These are phyloP conservation scores for Sicyos baderoa DNA, from an alignment of 306 rosid species.

Conservation along the genomic window DNA sequence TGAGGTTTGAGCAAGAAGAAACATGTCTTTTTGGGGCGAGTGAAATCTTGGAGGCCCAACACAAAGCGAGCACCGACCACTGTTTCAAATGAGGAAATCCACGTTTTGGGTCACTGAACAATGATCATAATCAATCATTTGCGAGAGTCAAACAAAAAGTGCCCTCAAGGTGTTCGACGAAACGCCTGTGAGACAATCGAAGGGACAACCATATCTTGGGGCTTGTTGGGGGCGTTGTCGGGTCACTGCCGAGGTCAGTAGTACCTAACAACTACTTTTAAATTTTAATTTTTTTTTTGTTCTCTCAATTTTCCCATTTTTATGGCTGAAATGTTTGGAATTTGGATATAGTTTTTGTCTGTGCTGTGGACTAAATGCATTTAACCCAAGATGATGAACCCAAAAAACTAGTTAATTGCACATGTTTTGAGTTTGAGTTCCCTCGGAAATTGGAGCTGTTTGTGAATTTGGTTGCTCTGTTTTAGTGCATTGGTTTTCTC, in stretches of 20 bases:
- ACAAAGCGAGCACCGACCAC: not conserved
- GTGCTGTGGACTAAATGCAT: not conserved
- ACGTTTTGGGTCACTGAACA: conserved; percentile 16
- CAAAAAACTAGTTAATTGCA: conserved; percentile 12
- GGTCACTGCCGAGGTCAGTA: conserved; percentile 9
- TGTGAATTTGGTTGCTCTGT: conserved; percentile 6
- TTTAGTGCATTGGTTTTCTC: conserved; percentile 9
- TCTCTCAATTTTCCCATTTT: too few species aligned
- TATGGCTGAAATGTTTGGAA: too few species aligned
- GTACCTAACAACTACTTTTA: conserved; percentile 17
- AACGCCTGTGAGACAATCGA: conserved; percentile 1
- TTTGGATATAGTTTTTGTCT: conserved; percentile 2
- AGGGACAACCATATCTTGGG: conserved; percentile 16
- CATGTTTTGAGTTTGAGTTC: conserved; percentile 4
- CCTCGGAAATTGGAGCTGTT: not conserved
- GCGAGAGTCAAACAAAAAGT: not conserved
- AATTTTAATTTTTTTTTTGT: too few species aligned
- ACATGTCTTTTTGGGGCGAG: conserved; percentile 21
- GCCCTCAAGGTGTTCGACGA: conserved; percentile 11
- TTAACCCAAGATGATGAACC: conserved; percentile 1
- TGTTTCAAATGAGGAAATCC: conserved; percentile 11
- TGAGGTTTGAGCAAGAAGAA: conserved; percentile 11
- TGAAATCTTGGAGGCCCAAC: not conserved
- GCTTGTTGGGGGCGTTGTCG: conserved; percentile 16
- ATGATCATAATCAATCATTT: conserved; percentile 19